Base-by-base conservation (phyloP, 768 basidiomycete genomes). In the Tricholoma sp. region DNA sequence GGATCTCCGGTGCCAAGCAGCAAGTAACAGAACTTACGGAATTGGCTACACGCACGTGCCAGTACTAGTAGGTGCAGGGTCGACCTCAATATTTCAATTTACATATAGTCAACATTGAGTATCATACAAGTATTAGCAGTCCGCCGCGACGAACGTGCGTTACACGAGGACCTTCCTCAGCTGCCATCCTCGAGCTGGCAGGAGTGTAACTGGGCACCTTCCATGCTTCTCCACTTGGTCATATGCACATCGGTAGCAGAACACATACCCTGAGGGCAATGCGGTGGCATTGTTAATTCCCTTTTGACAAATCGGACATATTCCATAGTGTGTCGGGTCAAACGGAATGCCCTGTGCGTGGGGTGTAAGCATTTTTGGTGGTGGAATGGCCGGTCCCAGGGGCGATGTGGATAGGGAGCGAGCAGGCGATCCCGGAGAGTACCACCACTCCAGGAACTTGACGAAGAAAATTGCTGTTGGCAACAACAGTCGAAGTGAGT, bases 381-480 rank as follows among this genome's bases (percentile, higher is more conserved):
- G 91, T 60, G 89, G 88, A 42, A 91, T 79, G 1, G 82, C 77
- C 29, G 86, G 89, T 6, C 85, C 89, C 52, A 81, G 79, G 11
- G 77, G 79, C 10, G 83, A 84, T 32, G 77, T 77, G 8, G 83
- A 79, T 53, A 91, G 72, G n/a, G 83, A 83, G 39, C 85, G 83
- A 15, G 89, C 91, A 3, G 89, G 94, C 10, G 92, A 97, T 44
- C 81, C 81, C 18, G 97, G 94, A 4, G 94, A 95, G 67, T 98
- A 98, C 94, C 96, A 99, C 94, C 97, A 99, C 72, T 98, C 94
- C 47, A 97, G 77, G 72, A 98, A 95, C 71, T 94, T 96, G 76
- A 99, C 78, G 68, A 92, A 90, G 71, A 99, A 96, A 57, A 99
- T 94, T 41, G 89, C 88, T 17, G 87, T 89, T 13, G 92, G 96